Evolutionary conservation across 1,284 basidiomycete genomes (phyloP), one percentile per base, ranked within the genome.

Genomic region (Salmacisia buchloeana): DNA sequence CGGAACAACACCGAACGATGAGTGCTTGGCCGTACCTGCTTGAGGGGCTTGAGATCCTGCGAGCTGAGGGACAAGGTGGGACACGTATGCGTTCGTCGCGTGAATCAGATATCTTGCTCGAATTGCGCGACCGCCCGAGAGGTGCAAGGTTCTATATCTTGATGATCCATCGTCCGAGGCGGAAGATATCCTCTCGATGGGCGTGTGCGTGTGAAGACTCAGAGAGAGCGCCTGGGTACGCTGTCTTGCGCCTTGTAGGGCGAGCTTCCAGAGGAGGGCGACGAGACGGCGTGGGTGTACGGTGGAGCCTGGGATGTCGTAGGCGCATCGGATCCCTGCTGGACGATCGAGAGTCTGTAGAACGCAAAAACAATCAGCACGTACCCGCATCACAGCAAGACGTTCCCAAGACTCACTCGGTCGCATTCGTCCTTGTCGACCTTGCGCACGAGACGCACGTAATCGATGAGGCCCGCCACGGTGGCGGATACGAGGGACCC

Each of bases 41-140:
- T n/a, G n/a, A n/a, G n/a, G n/a, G n/a, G n/a, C n/a, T n/a, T 45
- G 9, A 18, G 83, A 81, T 0, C 86, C 86, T 1, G 82, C 74
- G 61, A 86, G 83, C 0, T 87, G 86, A 10, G 91, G 74, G 84
- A 84, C 72, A 23, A 91, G 86, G 70, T 89, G 84, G 0, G 86
- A 85, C 0, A 86, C 62, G 63, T 92, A 90, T 0, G 81, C 90
- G 69, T 92, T 92, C 3, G 89, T 91, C 0, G 89, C 89, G 72
- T 92, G 89, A 1, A 92, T 79, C 41, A 92, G 83, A 63, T 85
- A 85, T 12, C 83, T 79, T 67, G 88, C 87, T 2, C 77, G 38
- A 34, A 89, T 49, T 1, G 23, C 29, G 13, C n/a, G 7, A 7
- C 59, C 59, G 3, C 56, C n/a, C 39, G n/a, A 3, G 9, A 60